Evolutionary conservation across 1,284 basidiomycete genomes (phyloP), one percentile per base, ranked within the genome.

Genomic region (Pseudozyma flocculosa): DNA sequence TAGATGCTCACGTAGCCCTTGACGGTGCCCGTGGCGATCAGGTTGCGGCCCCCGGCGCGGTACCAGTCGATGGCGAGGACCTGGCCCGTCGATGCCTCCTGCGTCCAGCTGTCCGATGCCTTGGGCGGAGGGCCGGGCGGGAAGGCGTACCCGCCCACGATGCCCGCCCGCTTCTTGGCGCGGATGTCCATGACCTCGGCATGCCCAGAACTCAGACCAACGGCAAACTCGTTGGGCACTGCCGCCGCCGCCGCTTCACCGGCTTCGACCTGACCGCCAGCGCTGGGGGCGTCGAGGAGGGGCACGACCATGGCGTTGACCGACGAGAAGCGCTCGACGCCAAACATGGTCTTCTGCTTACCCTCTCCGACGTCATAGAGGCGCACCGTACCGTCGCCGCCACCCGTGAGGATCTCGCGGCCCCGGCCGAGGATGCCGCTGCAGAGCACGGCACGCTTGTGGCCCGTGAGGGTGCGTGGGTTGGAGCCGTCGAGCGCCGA

Each of bases 341-440:
- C 78, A 40, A 80, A 72, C 38, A 74, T 73, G 29, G 42, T 36
- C 23, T 55, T 24, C 78, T 61, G 54, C 81, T 78, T 40, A 84
- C 82, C 69, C 84, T 82, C 30, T 78, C 76, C 13, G 82, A 90
- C 85, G 66, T 90, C 87, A 88, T 88, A 92, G 4, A 89, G 79
- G 24, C 86, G 82, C 19, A 90, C 74, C 0, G 85, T 86, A 2
- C 85, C 84, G 72, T 92, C 89, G 50, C 84, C 83, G 5, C 84
- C 83, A 0, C 72, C 79, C 4, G 80, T 80, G 2, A 91, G 69
- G 14, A 91, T 78, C 61, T 86, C 85, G 26, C 84, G 81, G 0
- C 88, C 87, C 0, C 84, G 79, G 0, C 83, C 83, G 34, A 90
- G 78, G 57, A 90, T 87, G 2, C 80, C 83, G 0, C 84, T 83